A percentile compares a stretch with the other conserved stretches of the same genome.
phyloP scores from a whole-genome alignment of 805 yeast genomes.

The Teunomyces barrocoloradensis region DNA sequence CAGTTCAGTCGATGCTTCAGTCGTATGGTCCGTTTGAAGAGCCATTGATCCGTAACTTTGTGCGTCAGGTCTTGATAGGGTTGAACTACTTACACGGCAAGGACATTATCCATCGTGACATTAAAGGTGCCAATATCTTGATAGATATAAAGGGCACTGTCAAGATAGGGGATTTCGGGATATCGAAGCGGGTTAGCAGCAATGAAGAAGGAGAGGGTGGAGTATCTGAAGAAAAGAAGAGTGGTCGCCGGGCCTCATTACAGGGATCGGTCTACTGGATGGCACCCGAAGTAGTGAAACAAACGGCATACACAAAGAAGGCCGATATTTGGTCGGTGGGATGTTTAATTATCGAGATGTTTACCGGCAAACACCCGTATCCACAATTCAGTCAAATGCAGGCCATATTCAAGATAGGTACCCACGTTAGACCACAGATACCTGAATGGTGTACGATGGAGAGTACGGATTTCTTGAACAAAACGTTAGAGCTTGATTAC shows the following conservation, averaged over 20 bases:
- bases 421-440: slow-evolving; percentile 72
- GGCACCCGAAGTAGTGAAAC: slow-evolving; percentile 99
- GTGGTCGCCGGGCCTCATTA: slow-evolving; percentile 66
- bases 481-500: slow-evolving; percentile 75
- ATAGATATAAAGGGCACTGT: slow-evolving; percentile 79
- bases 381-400: slow-evolving; percentile 96
- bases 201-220: slow-evolving; percentile 23
- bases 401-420: slow-evolving; percentile 92
- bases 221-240: slow-evolving; percentile 21
- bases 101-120: slow-evolving; percentile 80
- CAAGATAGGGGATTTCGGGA: slow-evolving; percentile 85
- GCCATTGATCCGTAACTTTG: slow-evolving; percentile 66
- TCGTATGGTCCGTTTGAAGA: slow-evolving; percentile 82
- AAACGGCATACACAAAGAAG: slow-evolving; percentile 83
- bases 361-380: slow-evolving; percentile 94
- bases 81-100: slow-evolving; percentile 69
- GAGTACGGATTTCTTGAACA: slow-evolving; percentile 61
- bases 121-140: slow-evolving; percentile 83
- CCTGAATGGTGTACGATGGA: slow-evolving; percentile 71
- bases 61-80: slow-evolving; percentile 74
- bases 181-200: slow-evolving; percentile 47
- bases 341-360: slow-evolving; percentile 90
- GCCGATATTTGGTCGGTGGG: slow-evolving; percentile 99
- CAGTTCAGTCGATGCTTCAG: slow-evolving; percentile 60
- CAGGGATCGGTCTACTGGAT: slow-evolving; percentile 98